Evolutionary conservation across 2,329 filamentous ascomycete species (phyloP).

Genomic region (Scytalidium sp.): DNA sequence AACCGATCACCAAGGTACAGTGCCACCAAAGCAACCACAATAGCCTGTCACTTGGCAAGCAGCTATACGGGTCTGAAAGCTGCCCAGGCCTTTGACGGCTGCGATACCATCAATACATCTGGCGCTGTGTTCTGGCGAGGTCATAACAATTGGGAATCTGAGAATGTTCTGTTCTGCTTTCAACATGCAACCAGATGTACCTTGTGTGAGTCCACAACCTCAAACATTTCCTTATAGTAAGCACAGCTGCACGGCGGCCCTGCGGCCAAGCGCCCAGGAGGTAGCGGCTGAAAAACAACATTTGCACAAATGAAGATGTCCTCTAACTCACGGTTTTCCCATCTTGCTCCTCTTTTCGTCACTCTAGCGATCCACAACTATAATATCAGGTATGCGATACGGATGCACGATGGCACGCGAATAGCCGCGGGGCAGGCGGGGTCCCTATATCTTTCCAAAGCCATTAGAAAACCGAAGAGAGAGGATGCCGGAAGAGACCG

Average conservation of each 20-base stretch:
- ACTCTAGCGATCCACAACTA: slow-evolving; percentile 5
- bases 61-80: neutral
- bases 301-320: slow-evolving; percentile 6
- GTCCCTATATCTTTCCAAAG: neutral
- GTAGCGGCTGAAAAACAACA: slow-evolving; percentile 3
- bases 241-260: neutral
- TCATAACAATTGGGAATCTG: too few species aligned
- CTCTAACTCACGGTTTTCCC: slow-evolving; percentile 53
- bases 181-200: too few species aligned
- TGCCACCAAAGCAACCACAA: neutral
- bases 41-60: neutral
- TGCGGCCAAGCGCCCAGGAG: slow-evolving; percentile 1
- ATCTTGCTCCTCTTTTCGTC: slow-evolving; percentile 28
- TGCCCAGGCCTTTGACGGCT: slow-evolving; percentile 19
- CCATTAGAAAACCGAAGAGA: neutral
- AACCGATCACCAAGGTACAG: neutral
- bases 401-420: neutral
- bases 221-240: neutral
- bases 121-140: too few species aligned
- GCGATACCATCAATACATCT: neutral
- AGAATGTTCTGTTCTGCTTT: too few species aligned
- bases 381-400: slow-evolving; percentile 7
- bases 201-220: too few species aligned
- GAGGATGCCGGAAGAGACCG: neutral
- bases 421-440: neutral